These are phyloP conservation scores for Nannochloropsis gaditana DNA, from an alignment of 108 stramenopile species.

Conservation along the genomic window DNA sequence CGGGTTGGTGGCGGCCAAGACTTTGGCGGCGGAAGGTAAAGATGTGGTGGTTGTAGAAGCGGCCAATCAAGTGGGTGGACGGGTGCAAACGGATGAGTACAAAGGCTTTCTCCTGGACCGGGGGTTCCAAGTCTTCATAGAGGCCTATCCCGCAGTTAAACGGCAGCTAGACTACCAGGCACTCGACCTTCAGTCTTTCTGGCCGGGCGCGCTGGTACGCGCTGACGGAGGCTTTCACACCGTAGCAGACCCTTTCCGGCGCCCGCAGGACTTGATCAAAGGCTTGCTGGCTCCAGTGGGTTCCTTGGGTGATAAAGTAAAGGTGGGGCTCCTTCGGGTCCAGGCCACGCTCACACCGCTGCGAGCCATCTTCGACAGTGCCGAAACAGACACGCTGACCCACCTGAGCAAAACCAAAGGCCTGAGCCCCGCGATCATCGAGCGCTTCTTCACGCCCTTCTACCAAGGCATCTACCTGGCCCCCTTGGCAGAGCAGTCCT, in stretches of 20 bases:
- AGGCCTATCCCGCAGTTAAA: slow-evolving; percentile 45
- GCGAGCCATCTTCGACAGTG: slow-evolving; percentile 25
- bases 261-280: slow-evolving; percentile 29
- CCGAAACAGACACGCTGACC: slow-evolving; percentile 30
- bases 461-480: slow-evolving; percentile 54
- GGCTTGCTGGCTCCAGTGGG: neutral
- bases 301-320: slow-evolving; percentile 36
- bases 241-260: slow-evolving; percentile 49
- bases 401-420: slow-evolving; percentile 30
- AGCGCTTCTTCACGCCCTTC: slow-evolving; percentile 50
- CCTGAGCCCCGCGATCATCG: slow-evolving; percentile 40
- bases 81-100: slow-evolving; percentile 48
- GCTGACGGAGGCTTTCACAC: slow-evolving; percentile 41
- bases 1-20: slow-evolving; percentile 48
- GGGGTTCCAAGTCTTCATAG: slow-evolving; percentile 56
- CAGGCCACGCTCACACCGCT: slow-evolving; percentile 4
- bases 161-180: slow-evolving; percentile 45
- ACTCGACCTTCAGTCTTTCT: slow-evolving; percentile 40
- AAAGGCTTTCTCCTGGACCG: slow-evolving; percentile 51
- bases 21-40: slow-evolving; percentile 29
- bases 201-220: slow-evolving; percentile 48
- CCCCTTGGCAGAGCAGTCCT: slow-evolving; percentile 47
- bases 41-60: slow-evolving; percentile 23
- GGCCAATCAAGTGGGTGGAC: slow-evolving; percentile 22
- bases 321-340: slow-evolving; percentile 37